phyloP scores from a whole-genome alignment of 2,329 filamentous ascomycete genomes.

The Corinectria fuckeliana region DNA sequence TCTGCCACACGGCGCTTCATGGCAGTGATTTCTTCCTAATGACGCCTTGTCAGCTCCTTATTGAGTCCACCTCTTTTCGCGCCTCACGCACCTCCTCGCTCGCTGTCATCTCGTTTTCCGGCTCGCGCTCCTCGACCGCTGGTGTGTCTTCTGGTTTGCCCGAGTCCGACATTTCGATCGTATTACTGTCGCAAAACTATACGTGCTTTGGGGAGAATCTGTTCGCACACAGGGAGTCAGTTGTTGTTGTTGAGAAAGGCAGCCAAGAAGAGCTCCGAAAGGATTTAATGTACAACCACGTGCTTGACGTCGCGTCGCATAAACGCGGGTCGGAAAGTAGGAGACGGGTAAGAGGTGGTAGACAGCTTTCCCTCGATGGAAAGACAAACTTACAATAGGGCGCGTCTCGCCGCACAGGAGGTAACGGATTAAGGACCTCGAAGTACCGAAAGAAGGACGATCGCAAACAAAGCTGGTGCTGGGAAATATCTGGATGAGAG shows the following conservation, averaged over 20 bases:
- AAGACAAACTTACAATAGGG: constrained; percentile 6
- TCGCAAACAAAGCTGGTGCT: background rate
- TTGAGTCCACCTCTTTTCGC: constrained; percentile 38
- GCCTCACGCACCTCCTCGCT: constrained; percentile 47
- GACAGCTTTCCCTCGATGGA: background rate
- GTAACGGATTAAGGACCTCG: background rate
- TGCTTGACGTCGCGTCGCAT: constrained; percentile 17
- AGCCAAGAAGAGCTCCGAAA: constrained; percentile 1
- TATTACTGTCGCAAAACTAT: background rate
- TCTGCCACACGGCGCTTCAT: constrained; percentile 89
- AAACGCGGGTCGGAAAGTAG: constrained; percentile 11
- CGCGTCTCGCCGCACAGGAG: background rate
- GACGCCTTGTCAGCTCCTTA: constrained; percentile 42
- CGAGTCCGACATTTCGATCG: constrained; percentile 42
- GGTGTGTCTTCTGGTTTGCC: constrained; percentile 42
- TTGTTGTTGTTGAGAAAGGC: background rate
- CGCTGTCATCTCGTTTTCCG: constrained; percentile 40
- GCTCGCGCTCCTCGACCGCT: constrained; percentile 41
- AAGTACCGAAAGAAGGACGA: background rate
- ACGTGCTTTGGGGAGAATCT: constrained; percentile 12
- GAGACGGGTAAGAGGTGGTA: background rate
- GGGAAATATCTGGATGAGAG: background rate
- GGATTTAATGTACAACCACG: constrained; percentile 1
- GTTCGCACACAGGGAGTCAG: constrained; percentile 15
- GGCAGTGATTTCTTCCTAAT: constrained; percentile 78